phyloP scores from a whole-genome alignment of 2,329 filamentous ascomycete species.

The Didymella lethalis region DNA sequence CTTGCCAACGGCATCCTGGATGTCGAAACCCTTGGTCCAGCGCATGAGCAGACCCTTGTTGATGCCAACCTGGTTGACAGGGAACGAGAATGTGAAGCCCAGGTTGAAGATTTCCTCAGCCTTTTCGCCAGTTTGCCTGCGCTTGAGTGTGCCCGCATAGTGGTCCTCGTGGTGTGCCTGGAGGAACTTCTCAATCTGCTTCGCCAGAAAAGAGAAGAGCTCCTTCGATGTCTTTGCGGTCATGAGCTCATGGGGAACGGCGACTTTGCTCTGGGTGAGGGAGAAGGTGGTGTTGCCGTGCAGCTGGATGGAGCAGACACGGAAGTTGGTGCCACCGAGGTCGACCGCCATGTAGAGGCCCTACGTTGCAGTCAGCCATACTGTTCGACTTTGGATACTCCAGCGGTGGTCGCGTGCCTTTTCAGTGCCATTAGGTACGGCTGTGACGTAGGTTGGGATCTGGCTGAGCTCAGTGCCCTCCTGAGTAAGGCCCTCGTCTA shows the following conservation, averaged over 20 bases:
- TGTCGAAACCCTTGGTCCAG: slow-evolving; percentile 99
- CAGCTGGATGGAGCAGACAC: slow-evolving; percentile 92
- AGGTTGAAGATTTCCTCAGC: slow-evolving; percentile 87
- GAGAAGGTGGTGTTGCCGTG: slow-evolving; percentile 96
- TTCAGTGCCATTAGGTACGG: slow-evolving; percentile 95
- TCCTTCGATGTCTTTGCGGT: slow-evolving; percentile 83
- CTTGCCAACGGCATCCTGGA: slow-evolving; percentile 90
- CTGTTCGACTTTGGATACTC: not conserved
- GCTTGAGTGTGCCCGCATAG: slow-evolving; percentile 74
- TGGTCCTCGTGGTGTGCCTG: slow-evolving; percentile 87
- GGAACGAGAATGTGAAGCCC: slow-evolving; percentile 99
- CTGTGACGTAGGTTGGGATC: slow-evolving; percentile 96
- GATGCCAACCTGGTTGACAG: slow-evolving; percentile 90
- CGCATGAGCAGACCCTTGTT: slow-evolving; percentile 94
- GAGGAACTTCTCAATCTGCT: slow-evolving; percentile 90
- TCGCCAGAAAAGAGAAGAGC: slow-evolving; percentile 90
- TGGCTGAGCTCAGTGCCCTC: slow-evolving; percentile 87
- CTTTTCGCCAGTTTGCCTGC: slow-evolving; percentile 67
- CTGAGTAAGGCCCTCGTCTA: slow-evolving; percentile 81
- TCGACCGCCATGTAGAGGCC: slow-evolving; percentile 96
- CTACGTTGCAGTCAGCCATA: slow-evolving; percentile 55
- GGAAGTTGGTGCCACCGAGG: slow-evolving; percentile 97
- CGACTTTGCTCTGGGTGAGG: slow-evolving; percentile 89
- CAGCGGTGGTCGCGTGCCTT: slow-evolving; percentile 79
- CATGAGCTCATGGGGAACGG: slow-evolving; percentile 91